Evolutionary conservation across 2,329 filamentous ascomycete species (phyloP).

Genomic region (Fusarium circinatum): DNA sequence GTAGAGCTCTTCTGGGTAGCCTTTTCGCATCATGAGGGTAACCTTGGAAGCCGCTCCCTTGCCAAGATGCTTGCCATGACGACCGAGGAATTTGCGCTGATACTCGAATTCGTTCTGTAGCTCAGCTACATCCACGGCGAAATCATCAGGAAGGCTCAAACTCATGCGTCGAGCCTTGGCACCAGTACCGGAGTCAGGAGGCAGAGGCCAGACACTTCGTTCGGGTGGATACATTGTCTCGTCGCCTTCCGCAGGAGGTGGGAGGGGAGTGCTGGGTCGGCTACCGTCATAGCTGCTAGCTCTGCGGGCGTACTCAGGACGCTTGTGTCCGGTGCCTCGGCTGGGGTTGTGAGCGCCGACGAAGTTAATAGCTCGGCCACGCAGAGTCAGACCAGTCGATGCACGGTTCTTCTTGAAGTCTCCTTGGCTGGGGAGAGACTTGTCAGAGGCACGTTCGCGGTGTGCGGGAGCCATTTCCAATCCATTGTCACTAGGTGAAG

Average conservation of each 20-base stretch:
- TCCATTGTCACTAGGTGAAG: slow-evolving; percentile 58
- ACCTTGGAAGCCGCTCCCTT: slow-evolving; percentile 87
- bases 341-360: slow-evolving; percentile 46
- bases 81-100: slow-evolving; percentile 75
- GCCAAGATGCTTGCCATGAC: slow-evolving; percentile 79
- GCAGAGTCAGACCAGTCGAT: slow-evolving; percentile 61
- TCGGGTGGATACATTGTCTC: slow-evolving; percentile 51
- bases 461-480: slow-evolving; percentile 54
- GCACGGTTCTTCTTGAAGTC: slow-evolving; percentile 64
- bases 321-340: slow-evolving; percentile 30
- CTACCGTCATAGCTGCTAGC: slow-evolving; percentile 62
- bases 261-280: slow-evolving; percentile 40
- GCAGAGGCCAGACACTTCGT: slow-evolving; percentile 66
- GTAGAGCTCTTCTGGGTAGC: slow-evolving; percentile 71
- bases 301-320: slow-evolving; percentile 46
- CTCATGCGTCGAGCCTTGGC: slow-evolving; percentile 84
- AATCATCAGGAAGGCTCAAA: slow-evolving; percentile 77
- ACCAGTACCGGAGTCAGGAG: slow-evolving; percentile 76
- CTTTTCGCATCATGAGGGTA: slow-evolving; percentile 80
- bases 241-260: slow-evolving; percentile 31
- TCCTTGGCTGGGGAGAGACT: slow-evolving; percentile 53
- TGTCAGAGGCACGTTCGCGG: slow-evolving; percentile 36
- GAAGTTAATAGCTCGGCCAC: slow-evolving; percentile 61
- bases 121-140: slow-evolving; percentile 75
- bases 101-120: slow-evolving; percentile 77